Base-by-base conservation (phyloP, 192 early-diverging fungal species). In the Linnemannia elongata region DNA sequence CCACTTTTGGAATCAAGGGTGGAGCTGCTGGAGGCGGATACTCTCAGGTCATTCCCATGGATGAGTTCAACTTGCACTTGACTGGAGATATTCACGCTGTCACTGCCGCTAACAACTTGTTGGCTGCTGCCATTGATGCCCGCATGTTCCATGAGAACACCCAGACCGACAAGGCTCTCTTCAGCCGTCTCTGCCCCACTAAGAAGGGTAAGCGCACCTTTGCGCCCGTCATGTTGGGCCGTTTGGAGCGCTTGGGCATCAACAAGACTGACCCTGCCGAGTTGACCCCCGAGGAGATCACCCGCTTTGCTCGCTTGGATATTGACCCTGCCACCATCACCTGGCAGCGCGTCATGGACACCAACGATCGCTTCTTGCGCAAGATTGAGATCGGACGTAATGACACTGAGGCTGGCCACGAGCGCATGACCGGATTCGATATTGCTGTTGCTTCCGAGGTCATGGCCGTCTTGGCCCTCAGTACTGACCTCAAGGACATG, bases 61-160 rank as follows among this genome's bases (percentile, higher is more conserved):
- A 99, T 81, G 96, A 98, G 83, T 99, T 99, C 93, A 99, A 99
- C 89, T 90, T 99, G 80, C 98, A 99, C 78, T 92, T 99, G 92
- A 99, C 98, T 6, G 98, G 98, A 72, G 98, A 99, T 90, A 98
- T 99, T 84, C 98, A 99, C 85, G 98, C 98, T 35, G 97, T 99
- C 72, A 95, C 96, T 6, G 98, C 98, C 5, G 97, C 98, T 74
- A 99, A 98, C 93, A 99, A 99, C 90, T 91, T 99, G 76, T 73
- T 89, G 83, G 98, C 98, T 18, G 98, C 98, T 27, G 98, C 98
- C 27, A 99, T 99, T 86, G 98, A 99, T 87, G 97, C 98, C 8
- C 92, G 98, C 33, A 96, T 96, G 89, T 99, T 99, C 96, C 98
- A 99, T 91, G 98, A 99, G 89, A 90, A 94, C 39, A 98, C 97